These are phyloP conservation scores for Pseudozyma pruni DNA, from an alignment of 1,284 basidiomycete genomes.

Conservation along the genomic window DNA sequence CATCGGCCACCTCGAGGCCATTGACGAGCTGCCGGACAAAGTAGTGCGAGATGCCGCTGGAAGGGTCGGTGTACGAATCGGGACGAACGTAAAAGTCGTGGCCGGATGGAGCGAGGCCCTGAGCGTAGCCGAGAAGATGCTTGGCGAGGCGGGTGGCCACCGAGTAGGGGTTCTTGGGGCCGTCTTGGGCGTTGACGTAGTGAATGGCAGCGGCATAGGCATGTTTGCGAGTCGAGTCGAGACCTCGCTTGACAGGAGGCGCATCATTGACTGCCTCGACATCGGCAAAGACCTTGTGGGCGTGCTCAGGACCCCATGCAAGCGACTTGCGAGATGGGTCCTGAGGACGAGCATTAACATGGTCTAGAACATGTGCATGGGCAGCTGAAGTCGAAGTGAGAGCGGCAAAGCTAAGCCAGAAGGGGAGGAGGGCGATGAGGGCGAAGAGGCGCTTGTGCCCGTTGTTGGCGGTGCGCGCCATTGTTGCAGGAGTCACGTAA, in stretches of 20 bases:
- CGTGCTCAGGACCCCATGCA: slow-evolving; percentile 51
- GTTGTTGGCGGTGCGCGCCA: slow-evolving; percentile 22
- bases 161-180: slow-evolving; percentile 40
- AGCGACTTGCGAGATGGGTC: slow-evolving; percentile 54
- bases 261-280: slow-evolving; percentile 25
- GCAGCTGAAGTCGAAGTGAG: slow-evolving; percentile 12
- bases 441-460: slow-evolving; percentile 45
- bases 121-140: slow-evolving; percentile 38
- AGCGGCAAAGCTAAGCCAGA: slow-evolving; percentile 44
- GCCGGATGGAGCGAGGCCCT: slow-evolving; percentile 33
- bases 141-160: slow-evolving; percentile 47
- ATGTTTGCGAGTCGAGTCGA: slow-evolving; percentile 31
- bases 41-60: slow-evolving; percentile 53
- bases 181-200: slow-evolving; percentile 42
- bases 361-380: slow-evolving; percentile 22
- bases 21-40: slow-evolving; percentile 57
- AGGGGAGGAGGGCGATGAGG: slow-evolving; percentile 46
- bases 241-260: slow-evolving; percentile 14
- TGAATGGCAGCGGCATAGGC: slow-evolving; percentile 43
- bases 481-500: slow-evolving; percentile 2
- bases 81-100: slow-evolving; percentile 54
- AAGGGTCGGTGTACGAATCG: slow-evolving; percentile 57
- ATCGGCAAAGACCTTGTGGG: slow-evolving; percentile 46
- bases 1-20: slow-evolving; percentile 54
- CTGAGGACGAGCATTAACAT: slow-evolving; percentile 20